Evolutionary conservation across 768 basidiomycete species (phyloP).

Genomic region (Tephrocybe sp.): DNA sequence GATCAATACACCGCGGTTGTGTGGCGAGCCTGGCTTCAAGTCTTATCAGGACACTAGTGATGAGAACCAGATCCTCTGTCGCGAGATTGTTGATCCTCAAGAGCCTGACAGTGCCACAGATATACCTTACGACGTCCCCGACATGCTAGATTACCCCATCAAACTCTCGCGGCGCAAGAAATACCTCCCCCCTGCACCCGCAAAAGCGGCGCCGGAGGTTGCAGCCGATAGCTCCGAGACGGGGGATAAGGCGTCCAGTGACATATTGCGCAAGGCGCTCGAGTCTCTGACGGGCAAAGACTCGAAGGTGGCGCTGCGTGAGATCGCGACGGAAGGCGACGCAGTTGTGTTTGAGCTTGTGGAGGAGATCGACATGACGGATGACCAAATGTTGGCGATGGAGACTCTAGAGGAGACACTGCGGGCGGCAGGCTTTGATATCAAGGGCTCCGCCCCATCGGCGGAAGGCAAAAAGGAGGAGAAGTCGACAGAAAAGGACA

Average conservation of each 20-base stretch:
- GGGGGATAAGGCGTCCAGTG: conserved; percentile 24
- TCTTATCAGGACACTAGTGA: conserved; percentile 64
- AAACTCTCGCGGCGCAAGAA: conserved; percentile 49
- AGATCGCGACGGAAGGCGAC: conserved; percentile 36
- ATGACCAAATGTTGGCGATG: conserved; percentile 32
- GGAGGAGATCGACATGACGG: conserved; percentile 41
- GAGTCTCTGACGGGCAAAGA: conserved; percentile 32
- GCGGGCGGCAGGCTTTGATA: conserved; percentile 51
- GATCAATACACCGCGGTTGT: conserved; percentile 92
- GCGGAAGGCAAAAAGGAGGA: conserved; percentile 21
- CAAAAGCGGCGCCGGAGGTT: conserved; percentile 8
- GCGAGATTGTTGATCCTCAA: conserved; percentile 59
- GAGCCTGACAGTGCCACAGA: conserved; percentile 24
- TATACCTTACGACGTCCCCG: conserved; percentile 32
- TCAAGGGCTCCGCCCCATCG: conserved; percentile 33
- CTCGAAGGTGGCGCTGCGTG: conserved; percentile 38
- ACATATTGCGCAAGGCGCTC: conserved; percentile 36
- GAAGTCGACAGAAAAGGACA: conserved; percentile 15
- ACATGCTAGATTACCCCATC: conserved; percentile 50
- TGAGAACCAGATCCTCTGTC: conserved; percentile 73
- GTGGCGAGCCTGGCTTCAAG: conserved; percentile 90
- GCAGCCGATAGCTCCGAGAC: conserved; percentile 11
- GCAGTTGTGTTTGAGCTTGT: conserved; percentile 40
- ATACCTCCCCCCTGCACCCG: conserved; percentile 41
- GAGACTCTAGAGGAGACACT: conserved; percentile 48